These are phyloP conservation scores for Fraxinus platypoda DNA, from an alignment of 305 asterid species.

Conservation along the genomic window DNA sequence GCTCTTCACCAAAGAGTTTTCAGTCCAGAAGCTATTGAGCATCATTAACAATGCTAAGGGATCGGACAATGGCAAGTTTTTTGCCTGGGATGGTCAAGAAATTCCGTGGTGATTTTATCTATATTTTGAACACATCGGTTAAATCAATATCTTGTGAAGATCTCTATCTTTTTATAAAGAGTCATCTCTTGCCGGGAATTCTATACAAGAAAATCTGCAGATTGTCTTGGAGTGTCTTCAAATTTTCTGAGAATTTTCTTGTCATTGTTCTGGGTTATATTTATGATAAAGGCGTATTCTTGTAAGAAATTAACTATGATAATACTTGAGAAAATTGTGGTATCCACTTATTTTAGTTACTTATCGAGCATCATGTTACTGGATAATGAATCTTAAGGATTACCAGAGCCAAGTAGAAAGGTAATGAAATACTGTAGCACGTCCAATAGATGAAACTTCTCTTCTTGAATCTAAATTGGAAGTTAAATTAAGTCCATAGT, in stretches of 20 bases:
- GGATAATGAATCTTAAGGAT: neutral
- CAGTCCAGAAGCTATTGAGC: constrained; percentile 67
- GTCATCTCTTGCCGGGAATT: neutral
- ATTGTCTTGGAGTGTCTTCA: neutral
- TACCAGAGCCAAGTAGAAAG: neutral
- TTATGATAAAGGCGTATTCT: neutral
- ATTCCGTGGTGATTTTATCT: constrained; percentile 62
- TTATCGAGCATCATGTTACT: neutral
- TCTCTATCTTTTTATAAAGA: neutral
- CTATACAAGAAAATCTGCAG: neutral
- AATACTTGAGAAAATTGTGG: neutral
- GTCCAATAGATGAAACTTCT: neutral
- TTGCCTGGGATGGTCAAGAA: constrained; percentile 92
- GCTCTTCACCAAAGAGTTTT: constrained; percentile 78
- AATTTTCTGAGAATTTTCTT: neutral
- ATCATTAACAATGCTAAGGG: constrained; percentile 54
- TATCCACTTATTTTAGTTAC: neutral
- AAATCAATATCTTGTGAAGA: neutral
- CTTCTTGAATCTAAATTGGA: neutral
- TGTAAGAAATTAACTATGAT: neutral
- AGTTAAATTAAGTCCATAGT: neutral
- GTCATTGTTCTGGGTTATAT: neutral
- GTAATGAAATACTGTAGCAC: neutral
- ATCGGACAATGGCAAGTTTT: constrained; percentile 80
- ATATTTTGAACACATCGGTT: neutral